Conservation (phyloP, 768 basidiomycete species). For the Lanmaoa pseudosensibilis region DNA sequence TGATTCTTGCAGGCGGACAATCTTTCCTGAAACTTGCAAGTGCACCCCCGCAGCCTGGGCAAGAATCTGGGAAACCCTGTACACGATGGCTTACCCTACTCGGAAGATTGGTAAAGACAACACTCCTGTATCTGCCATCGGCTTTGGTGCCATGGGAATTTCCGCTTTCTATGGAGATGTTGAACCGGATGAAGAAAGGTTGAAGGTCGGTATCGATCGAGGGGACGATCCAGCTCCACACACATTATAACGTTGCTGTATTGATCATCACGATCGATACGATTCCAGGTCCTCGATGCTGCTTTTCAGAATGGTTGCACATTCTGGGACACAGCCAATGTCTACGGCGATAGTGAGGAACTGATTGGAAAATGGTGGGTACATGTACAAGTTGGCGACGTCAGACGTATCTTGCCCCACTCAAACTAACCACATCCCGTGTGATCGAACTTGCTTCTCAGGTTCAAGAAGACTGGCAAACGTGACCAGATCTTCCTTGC, state of each 20-base stretch:
- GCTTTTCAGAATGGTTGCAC: conserved; percentile 42
- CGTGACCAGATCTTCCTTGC: conserved; percentile 56
- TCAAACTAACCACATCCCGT: too few relatives aligned
- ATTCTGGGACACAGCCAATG: conserved; percentile 48
- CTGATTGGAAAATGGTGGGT: conserved; percentile 46
- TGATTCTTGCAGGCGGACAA: background rate
- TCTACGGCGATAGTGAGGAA: conserved; percentile 44
- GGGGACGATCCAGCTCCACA: too few relatives aligned
- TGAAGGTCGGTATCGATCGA: conserved; percentile 43
- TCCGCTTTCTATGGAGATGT: conserved; percentile 47
- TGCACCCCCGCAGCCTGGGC: background rate
- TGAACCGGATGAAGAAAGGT: conserved; percentile 54
- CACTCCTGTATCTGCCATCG: conserved; percentile 45
- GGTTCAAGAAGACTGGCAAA: conserved; percentile 49
- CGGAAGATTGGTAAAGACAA: conserved; percentile 45
- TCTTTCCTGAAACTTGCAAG: background rate
- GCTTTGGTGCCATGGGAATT: conserved; percentile 63
- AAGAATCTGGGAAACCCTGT: too few relatives aligned
- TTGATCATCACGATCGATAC: background rate
- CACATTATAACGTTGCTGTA: background rate
- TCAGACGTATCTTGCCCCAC: background rate
- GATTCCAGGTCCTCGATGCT: conserved; percentile 41
- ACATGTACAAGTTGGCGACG: background rate
- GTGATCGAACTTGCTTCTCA: conserved; percentile 6
- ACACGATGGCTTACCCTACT: conserved; percentile 32